Percentiles rank a stretch among this genome's conserved stretches.
Conservation (phyloP, 2,329 filamentous ascomycete genomes). For the Penicillium sp. region DNA sequence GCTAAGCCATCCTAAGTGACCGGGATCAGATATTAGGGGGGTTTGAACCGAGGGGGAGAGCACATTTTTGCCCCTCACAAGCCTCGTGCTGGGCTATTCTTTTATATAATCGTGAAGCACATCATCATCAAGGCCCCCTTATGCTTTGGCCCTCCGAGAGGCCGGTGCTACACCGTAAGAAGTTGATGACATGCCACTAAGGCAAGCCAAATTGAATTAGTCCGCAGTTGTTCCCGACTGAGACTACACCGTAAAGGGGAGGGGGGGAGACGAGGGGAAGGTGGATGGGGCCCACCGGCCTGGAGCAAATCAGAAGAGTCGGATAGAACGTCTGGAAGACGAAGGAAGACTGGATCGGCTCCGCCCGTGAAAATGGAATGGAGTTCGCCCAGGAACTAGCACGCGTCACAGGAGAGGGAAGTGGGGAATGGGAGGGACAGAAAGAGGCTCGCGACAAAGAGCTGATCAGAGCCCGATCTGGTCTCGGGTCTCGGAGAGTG, state of each 20-base stretch:
- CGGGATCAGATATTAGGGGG: background rate
- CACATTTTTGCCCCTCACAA: background rate
- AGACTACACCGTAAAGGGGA: background rate
- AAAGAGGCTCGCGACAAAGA: constrained; percentile 20
- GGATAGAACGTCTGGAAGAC: constrained; percentile 30
- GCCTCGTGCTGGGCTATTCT: background rate
- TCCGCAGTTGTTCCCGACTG: constrained; percentile 23
- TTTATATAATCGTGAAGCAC: constrained; percentile 6
- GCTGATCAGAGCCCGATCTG: constrained; percentile 21
- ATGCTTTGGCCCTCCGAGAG: constrained; percentile 2
- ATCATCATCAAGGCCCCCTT: constrained; percentile 10
- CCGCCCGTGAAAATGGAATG: constrained; percentile 9
- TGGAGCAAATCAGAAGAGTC: constrained; percentile 21
- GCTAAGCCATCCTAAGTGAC: background rate
- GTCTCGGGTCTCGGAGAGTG: constrained; percentile 21
- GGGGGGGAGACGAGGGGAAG: constrained; percentile 7
- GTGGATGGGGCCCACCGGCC: background rate
- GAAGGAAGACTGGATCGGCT: constrained; percentile 27
- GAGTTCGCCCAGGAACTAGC: constrained; percentile 17
- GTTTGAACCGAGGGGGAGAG: background rate
- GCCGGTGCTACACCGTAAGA: constrained; percentile 27
- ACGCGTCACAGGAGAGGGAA: constrained; percentile 14
- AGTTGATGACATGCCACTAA: constrained; percentile 31
- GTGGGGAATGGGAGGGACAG: constrained; percentile 5
- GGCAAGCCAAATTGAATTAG: constrained; percentile 26